Evolutionary conservation across 2,329 filamentous ascomycete species (phyloP).

Genomic region (Sphaerulina musiva): DNA sequence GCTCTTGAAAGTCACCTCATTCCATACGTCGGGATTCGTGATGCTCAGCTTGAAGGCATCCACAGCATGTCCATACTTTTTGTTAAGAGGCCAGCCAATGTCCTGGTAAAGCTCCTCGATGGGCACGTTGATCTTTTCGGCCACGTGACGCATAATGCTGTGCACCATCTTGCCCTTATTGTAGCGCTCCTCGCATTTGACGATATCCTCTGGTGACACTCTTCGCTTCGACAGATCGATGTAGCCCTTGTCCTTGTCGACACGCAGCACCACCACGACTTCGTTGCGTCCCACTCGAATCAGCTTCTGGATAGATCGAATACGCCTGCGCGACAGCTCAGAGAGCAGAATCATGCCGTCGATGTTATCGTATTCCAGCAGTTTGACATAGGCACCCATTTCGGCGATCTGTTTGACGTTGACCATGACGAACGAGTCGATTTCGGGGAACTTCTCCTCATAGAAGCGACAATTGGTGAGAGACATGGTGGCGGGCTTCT

Average conservation of each 20-base stretch:
- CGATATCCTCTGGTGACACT: slow-evolving; percentile 93
- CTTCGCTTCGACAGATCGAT: slow-evolving; percentile 98
- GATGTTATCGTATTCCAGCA: slow-evolving; percentile 99
- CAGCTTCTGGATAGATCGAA: slow-evolving; percentile 96
- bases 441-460: slow-evolving; percentile 95
- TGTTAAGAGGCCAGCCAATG: slow-evolving; percentile 96
- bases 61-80: slow-evolving; percentile 92
- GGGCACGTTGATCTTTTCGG: slow-evolving; percentile 91
- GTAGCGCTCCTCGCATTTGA: slow-evolving; percentile 98
- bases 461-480: slow-evolving; percentile 96
- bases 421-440: slow-evolving; percentile 99
- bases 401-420: slow-evolving; percentile 99
- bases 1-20: slow-evolving; percentile 82
- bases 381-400: slow-evolving; percentile 99
- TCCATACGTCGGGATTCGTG: slow-evolving; percentile 96
- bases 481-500: slow-evolving; percentile 64
- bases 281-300: slow-evolving; percentile 97
- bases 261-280: slow-evolving; percentile 94
- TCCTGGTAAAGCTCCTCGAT: slow-evolving; percentile 90
- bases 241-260: slow-evolving; percentile 99
- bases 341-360: slow-evolving; percentile 99
- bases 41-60: slow-evolving; percentile 99
- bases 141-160: slow-evolving; percentile 97
- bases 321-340: slow-evolving; percentile 95
- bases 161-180: slow-evolving; percentile 99